A percentile compares a stretch with the other conserved stretches of the same genome.
Evolutionary conservation across 2,329 filamentous ascomycete genomes (phyloP).

Genomic region (Saccharata proteae): DNA sequence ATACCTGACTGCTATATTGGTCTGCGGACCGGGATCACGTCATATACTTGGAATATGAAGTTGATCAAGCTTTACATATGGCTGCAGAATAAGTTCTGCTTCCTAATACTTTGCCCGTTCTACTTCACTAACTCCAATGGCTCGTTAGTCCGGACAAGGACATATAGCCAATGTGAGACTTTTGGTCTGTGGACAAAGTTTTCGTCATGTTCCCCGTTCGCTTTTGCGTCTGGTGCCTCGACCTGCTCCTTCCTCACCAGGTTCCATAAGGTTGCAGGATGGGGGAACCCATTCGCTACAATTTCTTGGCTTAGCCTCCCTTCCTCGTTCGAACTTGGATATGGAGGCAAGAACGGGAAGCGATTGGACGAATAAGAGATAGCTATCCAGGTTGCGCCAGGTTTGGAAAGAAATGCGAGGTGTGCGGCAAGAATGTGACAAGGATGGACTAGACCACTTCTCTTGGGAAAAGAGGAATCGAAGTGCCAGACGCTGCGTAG

Average conservation of each 20-base stretch:
- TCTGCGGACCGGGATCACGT: too few relatives aligned
- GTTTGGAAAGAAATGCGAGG: conserved; percentile 25
- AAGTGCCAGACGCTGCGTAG: conserved; percentile 5
- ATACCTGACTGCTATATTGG: too few relatives aligned
- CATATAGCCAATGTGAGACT: conserved; percentile 27
- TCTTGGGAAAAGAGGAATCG: background rate
- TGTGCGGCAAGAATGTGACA: conserved; percentile 28
- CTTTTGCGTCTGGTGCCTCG: conserved; percentile 14
- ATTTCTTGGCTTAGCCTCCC: conserved; percentile 10
- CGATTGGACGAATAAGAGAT: conserved; percentile 28
- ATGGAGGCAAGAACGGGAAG: conserved; percentile 22
- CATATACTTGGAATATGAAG: too few relatives aligned
- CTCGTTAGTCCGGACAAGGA: conserved; percentile 23
- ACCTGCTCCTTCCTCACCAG: conserved; percentile 22
- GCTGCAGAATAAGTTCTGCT: background rate
- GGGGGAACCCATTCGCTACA: conserved; percentile 21
- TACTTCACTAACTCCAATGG: conserved; percentile 1
- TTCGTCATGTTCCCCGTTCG: conserved; percentile 9
- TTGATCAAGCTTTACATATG: too few relatives aligned
- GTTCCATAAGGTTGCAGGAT: conserved; percentile 26
- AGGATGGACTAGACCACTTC: conserved; percentile 18
- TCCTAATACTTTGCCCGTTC: too few relatives aligned
- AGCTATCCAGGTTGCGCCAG: conserved; percentile 26
- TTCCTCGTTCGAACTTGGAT: conserved; percentile 9
- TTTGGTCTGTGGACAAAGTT: conserved; percentile 21